These are phyloP conservation scores for Funneliformis caledonium DNA, from an alignment of 371 early-diverging fungal genomes.

Conservation along the genomic window DNA sequence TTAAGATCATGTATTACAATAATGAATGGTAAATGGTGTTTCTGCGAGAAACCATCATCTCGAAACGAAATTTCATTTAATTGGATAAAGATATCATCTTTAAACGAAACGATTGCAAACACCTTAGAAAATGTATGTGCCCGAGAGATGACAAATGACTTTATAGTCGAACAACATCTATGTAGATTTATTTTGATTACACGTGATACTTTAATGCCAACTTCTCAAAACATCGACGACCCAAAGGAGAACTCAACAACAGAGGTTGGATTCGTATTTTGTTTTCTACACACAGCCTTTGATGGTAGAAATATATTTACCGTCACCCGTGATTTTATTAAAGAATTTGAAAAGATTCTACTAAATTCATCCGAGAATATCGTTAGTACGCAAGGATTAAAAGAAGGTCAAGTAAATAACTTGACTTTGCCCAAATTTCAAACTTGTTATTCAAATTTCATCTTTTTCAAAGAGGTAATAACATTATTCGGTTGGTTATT, in stretches of 20 bases:
- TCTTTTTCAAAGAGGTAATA: background rate
- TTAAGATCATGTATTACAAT: background rate
- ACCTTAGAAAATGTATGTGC: background rate
- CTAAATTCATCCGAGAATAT: background rate
- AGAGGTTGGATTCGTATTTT: conserved; percentile 1
- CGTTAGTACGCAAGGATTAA: background rate
- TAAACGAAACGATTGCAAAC: background rate
- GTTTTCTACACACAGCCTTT: conserved; percentile 1
- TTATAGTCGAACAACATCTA: background rate
- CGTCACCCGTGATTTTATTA: background rate
- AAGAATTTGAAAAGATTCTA: background rate
- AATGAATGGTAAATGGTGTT: background rate
- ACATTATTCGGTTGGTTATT: background rate
- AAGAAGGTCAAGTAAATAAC: background rate
- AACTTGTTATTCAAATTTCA: background rate
- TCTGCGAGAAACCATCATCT: background rate
- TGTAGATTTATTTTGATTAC: conserved; percentile 11
- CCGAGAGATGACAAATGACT: background rate
- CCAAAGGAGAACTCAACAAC: background rate
- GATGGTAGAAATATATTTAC: background rate
- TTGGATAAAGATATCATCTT: background rate
- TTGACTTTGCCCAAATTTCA: background rate
- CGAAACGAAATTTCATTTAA: background rate
- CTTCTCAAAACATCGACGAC: background rate
- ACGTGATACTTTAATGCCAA: background rate